These are phyloP conservation scores for Scedosporium minutisporum DNA, from an alignment of 2,329 filamentous ascomycete species.

Conservation along the genomic window DNA sequence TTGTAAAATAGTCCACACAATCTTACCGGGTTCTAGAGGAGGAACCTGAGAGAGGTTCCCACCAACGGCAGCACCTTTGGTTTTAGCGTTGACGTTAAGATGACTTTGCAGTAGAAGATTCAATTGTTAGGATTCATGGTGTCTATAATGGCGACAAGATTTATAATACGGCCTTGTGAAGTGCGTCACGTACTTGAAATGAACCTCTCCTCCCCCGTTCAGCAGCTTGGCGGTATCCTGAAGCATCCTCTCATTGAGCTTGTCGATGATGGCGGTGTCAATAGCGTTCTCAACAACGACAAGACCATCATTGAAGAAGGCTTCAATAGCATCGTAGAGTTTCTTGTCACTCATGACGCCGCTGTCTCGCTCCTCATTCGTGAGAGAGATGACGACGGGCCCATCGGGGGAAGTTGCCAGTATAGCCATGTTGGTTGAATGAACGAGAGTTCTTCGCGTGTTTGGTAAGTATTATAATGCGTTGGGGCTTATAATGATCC, in stretches of 20 bases:
- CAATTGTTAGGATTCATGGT: too few species aligned
- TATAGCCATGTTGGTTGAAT: too few species aligned
- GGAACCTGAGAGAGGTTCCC: slow-evolving; percentile 16
- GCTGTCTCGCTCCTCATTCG: too few species aligned
- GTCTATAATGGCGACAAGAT: too few species aligned
- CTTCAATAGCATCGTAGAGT: too few species aligned
- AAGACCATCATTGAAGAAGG: slow-evolving; percentile 12
- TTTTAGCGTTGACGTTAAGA: slow-evolving; percentile 11
- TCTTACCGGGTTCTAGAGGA: slow-evolving; percentile 13
- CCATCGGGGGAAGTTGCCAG: too few species aligned
- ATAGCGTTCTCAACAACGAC: slow-evolving; percentile 17
- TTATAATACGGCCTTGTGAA: not conserved
- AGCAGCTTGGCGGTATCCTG: slow-evolving; percentile 14
- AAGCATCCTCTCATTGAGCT: slow-evolving; percentile 15
- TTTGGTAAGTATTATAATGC: too few species aligned
- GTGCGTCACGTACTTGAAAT: slow-evolving; percentile 9
- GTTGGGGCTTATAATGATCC: too few species aligned
- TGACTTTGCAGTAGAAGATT: slow-evolving; percentile 7
- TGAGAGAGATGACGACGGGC: too few species aligned
- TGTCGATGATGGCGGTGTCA: slow-evolving; percentile 17
- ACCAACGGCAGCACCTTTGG: slow-evolving; percentile 13
- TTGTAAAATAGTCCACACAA: not conserved
- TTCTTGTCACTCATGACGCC: too few species aligned
- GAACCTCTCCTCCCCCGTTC: slow-evolving; percentile 11
- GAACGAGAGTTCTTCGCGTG: too few species aligned